phyloP scores from a whole-genome alignment of 1,284 basidiomycete species.

The Hypsizygus ulmarius region DNA sequence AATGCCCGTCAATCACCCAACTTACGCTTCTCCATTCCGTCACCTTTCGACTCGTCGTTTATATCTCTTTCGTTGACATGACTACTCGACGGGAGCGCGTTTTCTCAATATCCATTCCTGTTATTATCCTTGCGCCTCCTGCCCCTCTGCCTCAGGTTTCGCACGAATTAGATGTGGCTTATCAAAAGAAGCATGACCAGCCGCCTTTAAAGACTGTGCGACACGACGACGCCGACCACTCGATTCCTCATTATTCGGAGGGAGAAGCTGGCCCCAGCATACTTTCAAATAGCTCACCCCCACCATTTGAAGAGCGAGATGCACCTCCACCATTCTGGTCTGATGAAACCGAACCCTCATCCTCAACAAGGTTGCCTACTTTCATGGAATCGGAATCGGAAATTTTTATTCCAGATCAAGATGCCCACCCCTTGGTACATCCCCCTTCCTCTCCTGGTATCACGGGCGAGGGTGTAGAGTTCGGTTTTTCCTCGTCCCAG shows the following conservation, averaged over 20 bases:
- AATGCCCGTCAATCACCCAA: conserved; percentile 74
- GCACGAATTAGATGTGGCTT: conserved; percentile 64
- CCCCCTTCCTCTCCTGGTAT: conserved; percentile 40
- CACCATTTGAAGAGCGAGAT: conserved; percentile 79
- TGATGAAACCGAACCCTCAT: conserved; percentile 54
- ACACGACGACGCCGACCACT: conserved; percentile 58
- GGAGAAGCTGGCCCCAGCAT: conserved; percentile 73
- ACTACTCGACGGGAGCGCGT: conserved; percentile 61
- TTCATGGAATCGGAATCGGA: conserved; percentile 78
- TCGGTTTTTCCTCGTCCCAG: conserved; percentile 64
- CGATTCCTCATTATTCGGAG: conserved; percentile 61
- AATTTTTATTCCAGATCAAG: conserved; percentile 52
- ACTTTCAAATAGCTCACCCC: conserved; percentile 58
- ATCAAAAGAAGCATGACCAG: conserved; percentile 80
- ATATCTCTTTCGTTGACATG: conserved; percentile 70
- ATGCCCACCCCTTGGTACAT: conserved; percentile 34
- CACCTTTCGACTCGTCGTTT: conserved; percentile 62
- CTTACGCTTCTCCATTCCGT: conserved; percentile 69
- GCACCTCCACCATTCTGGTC: conserved; percentile 74
- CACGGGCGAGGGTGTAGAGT: conserved; percentile 67
- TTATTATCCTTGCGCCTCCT: conserved; percentile 66
- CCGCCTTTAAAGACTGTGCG: conserved; percentile 70
- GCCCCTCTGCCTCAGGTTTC: conserved; percentile 75
- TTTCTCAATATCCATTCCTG: conserved; percentile 59
- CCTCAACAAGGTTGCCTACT: conserved; percentile 61